phyloP scores from a whole-genome alignment of 2,329 filamentous ascomycete species.

The Penicillium sclerotigenum region DNA sequence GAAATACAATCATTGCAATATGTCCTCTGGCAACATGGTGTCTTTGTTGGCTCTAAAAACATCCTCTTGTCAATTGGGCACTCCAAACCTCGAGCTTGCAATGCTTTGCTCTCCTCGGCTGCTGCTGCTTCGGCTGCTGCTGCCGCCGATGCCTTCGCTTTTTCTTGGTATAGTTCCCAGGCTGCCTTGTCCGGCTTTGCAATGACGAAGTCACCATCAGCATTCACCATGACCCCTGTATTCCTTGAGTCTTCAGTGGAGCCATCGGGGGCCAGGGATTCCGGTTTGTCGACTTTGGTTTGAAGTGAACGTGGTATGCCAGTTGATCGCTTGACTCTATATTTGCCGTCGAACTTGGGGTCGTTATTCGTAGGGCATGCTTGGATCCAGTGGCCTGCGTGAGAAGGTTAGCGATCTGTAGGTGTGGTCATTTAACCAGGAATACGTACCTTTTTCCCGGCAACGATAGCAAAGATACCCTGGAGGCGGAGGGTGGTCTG shows the following conservation, averaged over 20 bases:
- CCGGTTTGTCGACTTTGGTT: slow-evolving; percentile 90
- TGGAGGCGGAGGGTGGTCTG: slow-evolving; percentile 86
- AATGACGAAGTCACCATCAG: slow-evolving; percentile 95
- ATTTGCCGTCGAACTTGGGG: slow-evolving; percentile 88
- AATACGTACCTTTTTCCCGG: slow-evolving; percentile 70
- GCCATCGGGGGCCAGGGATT: slow-evolving; percentile 68
- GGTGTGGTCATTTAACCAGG: neutral
- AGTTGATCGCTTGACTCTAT: slow-evolving; percentile 91
- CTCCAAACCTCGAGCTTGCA: slow-evolving; percentile 82
- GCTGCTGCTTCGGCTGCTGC: slow-evolving; percentile 77
- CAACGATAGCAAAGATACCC: slow-evolving; percentile 97
- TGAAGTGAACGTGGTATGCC: slow-evolving; percentile 94
- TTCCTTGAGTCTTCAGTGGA: slow-evolving; percentile 77
- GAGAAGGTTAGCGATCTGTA: slow-evolving; percentile 25
- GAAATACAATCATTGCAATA: slow-evolving; percentile 99
- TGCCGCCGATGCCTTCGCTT: slow-evolving; percentile 79
- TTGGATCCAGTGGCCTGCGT: slow-evolving; percentile 91
- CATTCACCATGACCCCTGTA: slow-evolving; percentile 94
- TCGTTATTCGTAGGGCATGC: slow-evolving; percentile 98
- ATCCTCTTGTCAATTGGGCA: slow-evolving; percentile 96
- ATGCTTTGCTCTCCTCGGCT: slow-evolving; percentile 75
- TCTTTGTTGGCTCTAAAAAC: slow-evolving; percentile 98
- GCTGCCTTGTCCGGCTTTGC: slow-evolving; percentile 91
- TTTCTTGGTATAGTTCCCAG: slow-evolving; percentile 96
- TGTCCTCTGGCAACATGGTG: slow-evolving; percentile 95